Evolutionary conservation across 1,284 basidiomycete species (phyloP), one percentile per base, ranked within the genome.

Genomic region (Meira nashicola): DNA sequence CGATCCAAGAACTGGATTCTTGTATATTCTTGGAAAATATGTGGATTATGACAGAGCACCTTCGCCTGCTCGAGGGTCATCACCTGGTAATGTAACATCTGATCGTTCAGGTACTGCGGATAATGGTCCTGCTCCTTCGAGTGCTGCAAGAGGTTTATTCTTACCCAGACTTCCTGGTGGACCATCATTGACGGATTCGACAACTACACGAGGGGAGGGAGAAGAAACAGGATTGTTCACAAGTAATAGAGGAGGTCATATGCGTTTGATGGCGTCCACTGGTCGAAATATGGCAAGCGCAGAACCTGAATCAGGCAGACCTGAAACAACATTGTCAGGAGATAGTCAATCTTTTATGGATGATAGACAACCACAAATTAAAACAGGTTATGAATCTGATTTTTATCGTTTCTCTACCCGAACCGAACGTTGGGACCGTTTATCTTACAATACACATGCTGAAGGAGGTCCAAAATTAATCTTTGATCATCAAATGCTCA

Each of bases 401-500:
- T 77, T 80, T 28, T 79, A 73, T 75, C 63, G 74, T 15, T 78
- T 76, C 68, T 76, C 74, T 28, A 78, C 78, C 9, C 63, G 65
- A 1, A 58, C 60, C 9, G 77, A 78, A 39, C 52, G 54, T 11
- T 80, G 79, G 79, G 73, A 79, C 41, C 53, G 67, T 15, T 57
- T 79, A 39, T 73, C 70, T 44, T 55, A 51, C n/a, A 73, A 80
- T 43, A 78, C 74, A 6, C 58, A 66, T 17, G 54, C 61, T 15
- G 82, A 83, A 7, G 85, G 86, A 10, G 88, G 88, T 0, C 89
- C 89, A 5, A 85, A 86, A 1, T 80, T 90, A 39, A 81, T 90
- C 54, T 89, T 86, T 67, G 89, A 90, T 74, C 89, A 90, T 70
- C 87, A 89, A 73, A 87, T 91, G 84, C 85, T 82, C 40, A 84